Evolutionary conservation across 495 filamentous ascomycete species (phyloP), one percentile per base, ranked within the genome.

Genomic region (Daldinia bambusicola): DNA sequence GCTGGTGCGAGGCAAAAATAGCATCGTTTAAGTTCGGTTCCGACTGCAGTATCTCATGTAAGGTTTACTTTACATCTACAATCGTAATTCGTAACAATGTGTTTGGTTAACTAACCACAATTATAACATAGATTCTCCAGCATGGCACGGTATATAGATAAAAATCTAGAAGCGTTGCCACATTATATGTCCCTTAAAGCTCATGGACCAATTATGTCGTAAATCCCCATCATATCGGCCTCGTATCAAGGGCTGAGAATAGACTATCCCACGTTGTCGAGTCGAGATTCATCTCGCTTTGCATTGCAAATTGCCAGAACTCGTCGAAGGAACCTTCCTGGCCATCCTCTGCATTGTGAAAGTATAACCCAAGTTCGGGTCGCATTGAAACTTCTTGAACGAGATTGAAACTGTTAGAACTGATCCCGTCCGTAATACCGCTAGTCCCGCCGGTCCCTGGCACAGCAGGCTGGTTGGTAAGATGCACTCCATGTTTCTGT

Each of bases 221-320:
- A 18, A 48, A 30, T 6, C 10, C 30, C 14, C n/a, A 41, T 73
- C 38, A 73, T 50, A 73, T 41, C 4, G 70, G 70, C 36, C 66
- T 58, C 36, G 66, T 55, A 38, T 73, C 70, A 13, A 73, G 66
- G 40, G 70, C 41, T 1, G 70, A 69, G 36, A 73, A 73, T 14
- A 73, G 30, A 61, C 58, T 70, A 16, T 73, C 70, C 70, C 66
- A 73, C 32, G 61, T 66, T 6, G 57, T 36, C n/a, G 67, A 70
- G 61, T 74, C 71, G 4, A 30, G 67, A 71, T 61, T 74, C 38
- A 50, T 57, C 38, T 71, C 71, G 38, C 52, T 45, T 43, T 70
- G 36, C 8, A 43, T 63, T 61, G 66, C 66, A 51, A 66, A 55
- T 22, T 61, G 66, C 70, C 70, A 74, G 57, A 71, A 71, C 7